Conservation (phyloP, 116 monocot species). For the Phalaenopsis hybrid region DNA sequence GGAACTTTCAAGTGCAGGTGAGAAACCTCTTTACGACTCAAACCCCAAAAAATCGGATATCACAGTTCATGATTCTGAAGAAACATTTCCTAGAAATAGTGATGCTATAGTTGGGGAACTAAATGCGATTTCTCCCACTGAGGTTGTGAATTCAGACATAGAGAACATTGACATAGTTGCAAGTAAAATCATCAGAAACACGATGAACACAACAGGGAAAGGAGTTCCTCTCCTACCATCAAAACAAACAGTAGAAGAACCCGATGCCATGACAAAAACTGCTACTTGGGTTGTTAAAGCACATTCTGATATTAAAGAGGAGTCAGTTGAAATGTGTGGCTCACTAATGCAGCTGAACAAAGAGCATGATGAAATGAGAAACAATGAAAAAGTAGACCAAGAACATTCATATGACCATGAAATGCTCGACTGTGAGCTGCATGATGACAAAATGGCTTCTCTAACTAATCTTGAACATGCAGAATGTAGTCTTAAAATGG, state of each 20-base stretch:
- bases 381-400: neutral
- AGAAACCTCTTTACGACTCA: neutral
- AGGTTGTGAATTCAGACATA: neutral
- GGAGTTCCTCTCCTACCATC: neutral
- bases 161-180: neutral
- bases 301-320: neutral
- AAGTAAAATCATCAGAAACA: neutral
- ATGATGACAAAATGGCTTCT: neutral
- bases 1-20: neutral
- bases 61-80: slow-evolving; percentile 2
- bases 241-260: neutral
- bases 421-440: neutral
- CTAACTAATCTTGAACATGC: neutral
- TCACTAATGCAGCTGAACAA: neutral
- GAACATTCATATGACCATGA: neutral
- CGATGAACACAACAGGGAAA: neutral
- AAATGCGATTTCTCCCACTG: neutral
- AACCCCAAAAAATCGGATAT: neutral
- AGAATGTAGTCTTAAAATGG: neutral
- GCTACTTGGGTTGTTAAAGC: neutral
- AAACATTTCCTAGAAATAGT: neutral
- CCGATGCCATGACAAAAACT: neutral
- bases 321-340: neutral
- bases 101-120: neutral
- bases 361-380: neutral